A percentile compares a stretch with the other conserved stretches of the same genome.
Evolutionary conservation across 2,329 filamentous ascomycete species (phyloP).

Genomic region (Talaromyces piceae): DNA sequence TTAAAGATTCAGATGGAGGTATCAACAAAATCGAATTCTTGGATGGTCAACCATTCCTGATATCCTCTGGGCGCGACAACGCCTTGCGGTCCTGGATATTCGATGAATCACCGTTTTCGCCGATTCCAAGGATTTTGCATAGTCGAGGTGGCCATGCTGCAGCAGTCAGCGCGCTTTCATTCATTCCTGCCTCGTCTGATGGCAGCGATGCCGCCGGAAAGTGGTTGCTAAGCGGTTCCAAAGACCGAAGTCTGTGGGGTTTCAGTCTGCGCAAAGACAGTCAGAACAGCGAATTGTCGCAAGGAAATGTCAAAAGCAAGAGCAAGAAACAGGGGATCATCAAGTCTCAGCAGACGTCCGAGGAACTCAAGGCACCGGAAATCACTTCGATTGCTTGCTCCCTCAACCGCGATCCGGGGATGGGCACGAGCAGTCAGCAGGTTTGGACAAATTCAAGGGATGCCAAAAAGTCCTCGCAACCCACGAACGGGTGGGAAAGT

Average conservation of each 20-base stretch:
- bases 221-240: slow-evolving; percentile 84
- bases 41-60: slow-evolving; percentile 75
- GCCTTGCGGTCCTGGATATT: slow-evolving; percentile 95
- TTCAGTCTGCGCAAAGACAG: slow-evolving; percentile 93
- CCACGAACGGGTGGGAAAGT: slow-evolving; percentile 91
- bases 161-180: slow-evolving; percentile 72
- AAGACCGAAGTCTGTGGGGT: slow-evolving; percentile 88
- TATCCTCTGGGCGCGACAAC: slow-evolving; percentile 89
- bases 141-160: slow-evolving; percentile 81
- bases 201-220: slow-evolving; percentile 83
- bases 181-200: slow-evolving; percentile 81
- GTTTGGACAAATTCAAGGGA: slow-evolving; percentile 75
- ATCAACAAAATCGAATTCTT: slow-evolving; percentile 86
- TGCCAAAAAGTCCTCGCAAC: slow-evolving; percentile 62
- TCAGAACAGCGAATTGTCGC: slow-evolving; percentile 87
- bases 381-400: slow-evolving; percentile 89
- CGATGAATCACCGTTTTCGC: slow-evolving; percentile 82
- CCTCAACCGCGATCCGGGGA: slow-evolving; percentile 88
- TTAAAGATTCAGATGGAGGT: slow-evolving; percentile 56
- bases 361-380: slow-evolving; percentile 72
- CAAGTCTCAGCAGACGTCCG: slow-evolving; percentile 15
- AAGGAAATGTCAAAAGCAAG: slow-evolving; percentile 80
- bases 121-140: slow-evolving; percentile 78
- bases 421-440: slow-evolving; percentile 70
- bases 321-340: slow-evolving; percentile 59